These are phyloP conservation scores for Venturia nashicola DNA, from an alignment of 2,329 filamentous ascomycete species.

Conservation along the genomic window DNA sequence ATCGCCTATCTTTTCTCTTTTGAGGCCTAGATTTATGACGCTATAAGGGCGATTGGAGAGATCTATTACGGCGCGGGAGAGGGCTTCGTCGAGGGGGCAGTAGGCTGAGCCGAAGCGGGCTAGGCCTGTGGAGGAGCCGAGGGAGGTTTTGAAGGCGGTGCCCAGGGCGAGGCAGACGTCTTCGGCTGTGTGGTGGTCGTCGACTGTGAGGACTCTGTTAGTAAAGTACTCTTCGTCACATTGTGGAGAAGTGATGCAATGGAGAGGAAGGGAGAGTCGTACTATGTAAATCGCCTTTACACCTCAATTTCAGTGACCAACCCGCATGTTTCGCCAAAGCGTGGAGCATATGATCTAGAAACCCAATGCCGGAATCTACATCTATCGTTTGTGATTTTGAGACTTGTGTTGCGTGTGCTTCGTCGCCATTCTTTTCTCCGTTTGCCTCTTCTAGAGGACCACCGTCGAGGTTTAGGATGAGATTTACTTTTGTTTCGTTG, in stretches of 20 bases:
- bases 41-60: constrained; percentile 82
- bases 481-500: constrained; percentile 94
- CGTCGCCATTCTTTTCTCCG: constrained; percentile 17
- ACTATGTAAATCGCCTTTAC: constrained; percentile 87
- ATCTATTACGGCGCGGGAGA: constrained; percentile 88
- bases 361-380: constrained; percentile 88
- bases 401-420: constrained; percentile 65
- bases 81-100: constrained; percentile 86
- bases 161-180: constrained; percentile 90
- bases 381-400: constrained; percentile 77
- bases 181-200: constrained; percentile 97
- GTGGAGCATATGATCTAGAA: constrained; percentile 98
- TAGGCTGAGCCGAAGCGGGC: constrained; percentile 88
- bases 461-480: constrained; percentile 88
- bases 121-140: constrained; percentile 65
- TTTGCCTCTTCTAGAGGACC: constrained; percentile 42
- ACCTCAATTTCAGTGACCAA: constrained; percentile 76
- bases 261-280: constrained; percentile 22
- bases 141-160: constrained; percentile 66
- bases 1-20: constrained; percentile 86
- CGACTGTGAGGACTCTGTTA: constrained; percentile 44
- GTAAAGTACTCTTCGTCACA: neutral
- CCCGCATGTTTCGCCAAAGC: constrained; percentile 91
- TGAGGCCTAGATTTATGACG: constrained; percentile 72
- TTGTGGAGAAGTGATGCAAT: neutral